A percentile compares a stretch with the other conserved stretches of the same genome.
Evolutionary conservation across 139 green algal species (phyloP).

Genomic region (Trebouxia sp.): DNA sequence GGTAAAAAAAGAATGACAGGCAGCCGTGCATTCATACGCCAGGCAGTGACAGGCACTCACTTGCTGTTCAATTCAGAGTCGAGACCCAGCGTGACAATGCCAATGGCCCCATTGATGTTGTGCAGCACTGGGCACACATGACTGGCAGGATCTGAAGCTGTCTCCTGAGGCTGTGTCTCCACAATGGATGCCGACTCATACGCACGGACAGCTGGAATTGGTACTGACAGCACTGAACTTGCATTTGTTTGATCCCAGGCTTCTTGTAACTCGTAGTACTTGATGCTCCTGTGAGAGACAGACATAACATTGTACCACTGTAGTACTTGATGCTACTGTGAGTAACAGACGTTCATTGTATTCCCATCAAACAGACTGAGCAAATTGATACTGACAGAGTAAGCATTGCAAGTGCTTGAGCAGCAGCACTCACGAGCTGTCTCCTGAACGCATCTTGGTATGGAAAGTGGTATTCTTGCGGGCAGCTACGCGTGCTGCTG

Average conservation of each 20-base stretch:
- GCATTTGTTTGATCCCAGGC: background rate
- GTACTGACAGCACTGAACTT: slow-evolving; percentile 8
- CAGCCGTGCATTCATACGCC: background rate
- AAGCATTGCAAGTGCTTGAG: background rate
- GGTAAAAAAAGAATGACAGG: background rate
- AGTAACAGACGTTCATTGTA: background rate
- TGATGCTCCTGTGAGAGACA: background rate
- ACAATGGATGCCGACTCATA: slow-evolving; percentile 14
- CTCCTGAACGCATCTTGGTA: background rate
- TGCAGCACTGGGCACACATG: slow-evolving; percentile 1
- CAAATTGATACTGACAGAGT: background rate
- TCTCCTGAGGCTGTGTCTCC: background rate
- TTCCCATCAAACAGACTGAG: background rate
- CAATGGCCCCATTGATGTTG: slow-evolving; percentile 16
- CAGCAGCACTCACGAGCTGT: background rate
- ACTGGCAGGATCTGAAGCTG: background rate
- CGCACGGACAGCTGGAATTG: slow-evolving; percentile 15
- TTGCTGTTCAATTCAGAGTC: background rate
- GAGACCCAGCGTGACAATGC: slow-evolving; percentile 4
- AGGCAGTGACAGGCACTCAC: background rate
- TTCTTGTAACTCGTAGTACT: slow-evolving; percentile 24
- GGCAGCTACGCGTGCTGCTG: slow-evolving; percentile 22
- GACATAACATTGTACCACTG: background rate
- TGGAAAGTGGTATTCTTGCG: slow-evolving; percentile 17
- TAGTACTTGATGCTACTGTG: too few species aligned